phyloP scores from a whole-genome alignment of 2,329 filamentous ascomycete species.

The Cladophialophora immunda region DNA sequence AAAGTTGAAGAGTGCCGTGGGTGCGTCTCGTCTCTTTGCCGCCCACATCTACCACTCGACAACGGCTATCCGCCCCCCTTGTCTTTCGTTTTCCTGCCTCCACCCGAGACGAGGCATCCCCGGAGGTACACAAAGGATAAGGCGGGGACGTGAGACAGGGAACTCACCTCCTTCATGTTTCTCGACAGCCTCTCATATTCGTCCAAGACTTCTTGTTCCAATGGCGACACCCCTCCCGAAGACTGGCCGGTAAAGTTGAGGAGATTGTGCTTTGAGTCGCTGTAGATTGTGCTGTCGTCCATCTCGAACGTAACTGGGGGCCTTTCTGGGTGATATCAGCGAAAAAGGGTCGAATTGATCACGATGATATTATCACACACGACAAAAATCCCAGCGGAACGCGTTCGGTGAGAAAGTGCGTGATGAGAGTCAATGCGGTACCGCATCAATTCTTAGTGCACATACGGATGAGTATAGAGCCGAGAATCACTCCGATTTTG shows the following conservation, averaged over 20 bases:
- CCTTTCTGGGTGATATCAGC: too few relatives aligned
- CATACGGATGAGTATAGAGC: background rate
- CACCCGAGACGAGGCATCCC: too few relatives aligned
- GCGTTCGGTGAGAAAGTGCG: background rate
- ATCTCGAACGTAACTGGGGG: constrained; percentile 11
- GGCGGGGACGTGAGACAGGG: background rate
- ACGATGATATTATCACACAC: constrained; percentile 30
- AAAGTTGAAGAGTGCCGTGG: too few relatives aligned
- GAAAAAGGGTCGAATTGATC: too few relatives aligned
- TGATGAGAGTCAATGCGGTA: background rate
- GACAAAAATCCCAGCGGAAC: background rate
- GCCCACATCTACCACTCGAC: too few relatives aligned
- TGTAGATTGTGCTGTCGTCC: constrained; percentile 34
- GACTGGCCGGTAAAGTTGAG: constrained; percentile 30
- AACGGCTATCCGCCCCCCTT: too few relatives aligned
- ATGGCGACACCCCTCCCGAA: constrained; percentile 54
- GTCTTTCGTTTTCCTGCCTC: too few relatives aligned
- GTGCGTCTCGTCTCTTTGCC: too few relatives aligned
- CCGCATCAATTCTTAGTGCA: background rate
- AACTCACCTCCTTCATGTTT: constrained; percentile 85
- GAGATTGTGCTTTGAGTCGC: constrained; percentile 27
- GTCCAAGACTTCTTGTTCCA: constrained; percentile 93
- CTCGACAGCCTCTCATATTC: constrained; percentile 88
- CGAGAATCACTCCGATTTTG: background rate
- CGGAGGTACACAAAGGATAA: too few relatives aligned